These are phyloP conservation scores for Terana coerulea DNA, from an alignment of 768 basidiomycete genomes.

Conservation along the genomic window DNA sequence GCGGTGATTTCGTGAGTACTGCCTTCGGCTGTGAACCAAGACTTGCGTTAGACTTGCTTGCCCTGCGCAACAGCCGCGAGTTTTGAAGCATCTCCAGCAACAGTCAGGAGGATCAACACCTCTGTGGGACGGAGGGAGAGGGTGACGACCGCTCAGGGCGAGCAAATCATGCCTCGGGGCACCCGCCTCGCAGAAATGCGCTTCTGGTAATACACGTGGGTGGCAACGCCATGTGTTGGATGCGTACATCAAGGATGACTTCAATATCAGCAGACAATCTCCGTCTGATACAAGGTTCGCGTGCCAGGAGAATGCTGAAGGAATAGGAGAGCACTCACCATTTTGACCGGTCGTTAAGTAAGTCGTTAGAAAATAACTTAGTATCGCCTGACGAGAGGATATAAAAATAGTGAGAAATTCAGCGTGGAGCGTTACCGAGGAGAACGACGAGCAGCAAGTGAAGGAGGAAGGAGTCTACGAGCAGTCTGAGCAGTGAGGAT, in stretches of 20 bases:
- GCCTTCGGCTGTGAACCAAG: slow-evolving; percentile 21
- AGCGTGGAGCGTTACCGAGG: background rate
- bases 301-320: background rate
- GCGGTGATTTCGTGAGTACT: slow-evolving; percentile 38
- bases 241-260: slow-evolving; percentile 1
- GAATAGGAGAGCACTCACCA: slow-evolving; percentile 5
- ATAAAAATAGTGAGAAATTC: background rate
- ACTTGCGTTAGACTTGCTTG: slow-evolving; percentile 26
- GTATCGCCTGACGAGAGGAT: no score
- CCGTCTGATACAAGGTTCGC: slow-evolving; percentile 5
- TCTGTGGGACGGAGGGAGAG: slow-evolving; percentile 11
- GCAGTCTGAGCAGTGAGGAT: background rate
- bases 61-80: slow-evolving; percentile 40
- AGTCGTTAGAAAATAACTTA: slow-evolving; percentile 11
- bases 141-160: slow-evolving; percentile 10
- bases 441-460: background rate
- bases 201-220: slow-evolving; percentile 23
- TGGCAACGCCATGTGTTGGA: slow-evolving; percentile 9
- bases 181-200: slow-evolving; percentile 12
- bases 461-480: background rate
- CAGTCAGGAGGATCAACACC: slow-evolving; percentile 14
- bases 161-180: slow-evolving; percentile 8
- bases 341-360: slow-evolving; percentile 6
- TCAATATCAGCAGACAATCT: slow-evolving; percentile 5
- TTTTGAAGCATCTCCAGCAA: slow-evolving; percentile 38